Evolutionary conservation across 2,329 filamentous ascomycete species (phyloP).

Genomic region (Fusarium chaquense): DNA sequence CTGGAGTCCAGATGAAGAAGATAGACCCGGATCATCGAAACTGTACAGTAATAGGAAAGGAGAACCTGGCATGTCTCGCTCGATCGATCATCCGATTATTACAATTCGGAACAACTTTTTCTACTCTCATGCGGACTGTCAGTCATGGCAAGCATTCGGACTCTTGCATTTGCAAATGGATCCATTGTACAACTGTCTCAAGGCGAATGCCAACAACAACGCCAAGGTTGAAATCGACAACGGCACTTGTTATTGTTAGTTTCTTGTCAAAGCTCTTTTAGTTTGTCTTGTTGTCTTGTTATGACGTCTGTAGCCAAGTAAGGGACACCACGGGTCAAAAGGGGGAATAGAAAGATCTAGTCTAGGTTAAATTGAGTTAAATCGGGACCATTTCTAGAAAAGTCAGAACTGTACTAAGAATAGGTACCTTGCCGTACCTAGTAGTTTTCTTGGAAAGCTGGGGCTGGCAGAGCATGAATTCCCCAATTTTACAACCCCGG

Average conservation of each 20-base stretch:
- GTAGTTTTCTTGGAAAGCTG: background rate
- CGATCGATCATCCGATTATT: constrained; percentile 11
- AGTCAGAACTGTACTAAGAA: background rate
- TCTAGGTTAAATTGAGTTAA: background rate
- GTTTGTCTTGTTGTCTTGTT: background rate
- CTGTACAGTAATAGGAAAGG: background rate
- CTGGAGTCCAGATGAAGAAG: background rate
- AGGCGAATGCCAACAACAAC: background rate
- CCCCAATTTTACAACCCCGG: constrained; percentile 10
- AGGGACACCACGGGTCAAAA: constrained; percentile 4
- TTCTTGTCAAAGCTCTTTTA: constrained; percentile 6
- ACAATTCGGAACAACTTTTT: background rate
- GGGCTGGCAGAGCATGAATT: constrained; percentile 3
- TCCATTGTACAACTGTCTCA: constrained; percentile 1
- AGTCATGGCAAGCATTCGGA: background rate
- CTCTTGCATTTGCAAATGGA: constrained; percentile 1
- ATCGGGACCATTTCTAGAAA: constrained; percentile 17
- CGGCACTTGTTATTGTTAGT: background rate
- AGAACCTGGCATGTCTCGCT: constrained; percentile 2
- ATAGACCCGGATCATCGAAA: background rate
- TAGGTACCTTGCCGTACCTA: background rate
- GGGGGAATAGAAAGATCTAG: background rate
- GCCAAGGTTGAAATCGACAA: background rate
- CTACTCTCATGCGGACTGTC: background rate
- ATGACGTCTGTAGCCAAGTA: constrained; percentile 23